Evolutionary conservation across 106 monocot genomes (phyloP).

Genomic region (Dendrobium catenatum): DNA sequence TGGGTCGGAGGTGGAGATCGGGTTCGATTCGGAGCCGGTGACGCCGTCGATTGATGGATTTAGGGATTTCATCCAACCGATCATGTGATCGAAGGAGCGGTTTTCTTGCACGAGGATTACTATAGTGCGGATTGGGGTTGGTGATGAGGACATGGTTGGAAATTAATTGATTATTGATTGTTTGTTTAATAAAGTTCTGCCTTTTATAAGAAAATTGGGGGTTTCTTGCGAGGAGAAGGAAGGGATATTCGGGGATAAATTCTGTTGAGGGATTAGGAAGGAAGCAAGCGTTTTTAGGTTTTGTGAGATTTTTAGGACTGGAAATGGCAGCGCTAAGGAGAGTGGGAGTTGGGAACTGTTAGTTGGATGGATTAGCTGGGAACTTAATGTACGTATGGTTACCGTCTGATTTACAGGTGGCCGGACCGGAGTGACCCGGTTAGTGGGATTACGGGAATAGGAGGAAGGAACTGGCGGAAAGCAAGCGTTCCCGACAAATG

Average conservation of each 20-base stretch:
- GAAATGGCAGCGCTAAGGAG: too few species aligned
- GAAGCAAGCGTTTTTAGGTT: too few species aligned
- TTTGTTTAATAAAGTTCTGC: background rate
- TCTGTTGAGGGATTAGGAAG: background rate
- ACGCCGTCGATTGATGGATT: conserved; percentile 78
- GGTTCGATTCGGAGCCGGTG: conserved; percentile 55
- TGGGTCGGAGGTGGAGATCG: conserved; percentile 49
- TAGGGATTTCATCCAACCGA: conserved; percentile 83
- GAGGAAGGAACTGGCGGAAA: too few species aligned
- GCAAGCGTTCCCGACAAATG: too few species aligned
- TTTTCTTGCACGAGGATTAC: conserved; percentile 86
- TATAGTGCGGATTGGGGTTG: conserved; percentile 57
- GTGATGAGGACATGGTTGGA: background rate
- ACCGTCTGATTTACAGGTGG: too few species aligned
- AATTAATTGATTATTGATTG: too few species aligned
- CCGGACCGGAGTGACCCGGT: too few species aligned
- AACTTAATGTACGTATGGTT: too few species aligned
- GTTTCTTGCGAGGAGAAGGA: background rate
- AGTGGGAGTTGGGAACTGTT: too few species aligned
- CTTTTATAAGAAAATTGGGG: background rate
- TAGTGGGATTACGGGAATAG: too few species aligned
- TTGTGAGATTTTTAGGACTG: too few species aligned
- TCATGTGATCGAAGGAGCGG: conserved; percentile 97
- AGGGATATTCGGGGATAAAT: background rate
- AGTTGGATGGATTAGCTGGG: too few species aligned